Evolutionary conservation across 2,329 filamentous ascomycete species (phyloP).

Genomic region (Drechmeria coniospora): DNA sequence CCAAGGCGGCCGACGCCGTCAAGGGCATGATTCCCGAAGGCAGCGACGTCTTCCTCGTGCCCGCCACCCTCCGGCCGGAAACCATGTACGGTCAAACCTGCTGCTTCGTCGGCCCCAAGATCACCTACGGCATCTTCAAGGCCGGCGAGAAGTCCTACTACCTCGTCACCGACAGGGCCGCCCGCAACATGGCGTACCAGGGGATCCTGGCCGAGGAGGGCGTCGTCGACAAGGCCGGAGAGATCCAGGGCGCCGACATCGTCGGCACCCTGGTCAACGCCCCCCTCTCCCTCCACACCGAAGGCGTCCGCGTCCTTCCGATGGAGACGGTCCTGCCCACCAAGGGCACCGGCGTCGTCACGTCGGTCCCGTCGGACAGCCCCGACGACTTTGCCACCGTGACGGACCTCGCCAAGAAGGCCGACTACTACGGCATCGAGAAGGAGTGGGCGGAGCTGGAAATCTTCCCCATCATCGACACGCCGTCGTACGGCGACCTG

Average conservation of each 20-base stretch:
- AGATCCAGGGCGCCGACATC: conserved; percentile 62
- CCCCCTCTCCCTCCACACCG: conserved; percentile 70
- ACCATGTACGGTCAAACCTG: conserved; percentile 98
- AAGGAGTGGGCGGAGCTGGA: conserved; percentile 93
- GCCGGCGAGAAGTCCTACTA: conserved; percentile 66
- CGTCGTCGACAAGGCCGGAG: conserved; percentile 56
- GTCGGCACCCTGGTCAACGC: conserved; percentile 83
- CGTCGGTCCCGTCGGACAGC: conserved; percentile 87
- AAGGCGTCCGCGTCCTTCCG: conserved; percentile 75
- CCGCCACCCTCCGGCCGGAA: conserved; percentile 84
- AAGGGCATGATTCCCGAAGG: conserved; percentile 64
- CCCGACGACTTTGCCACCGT: conserved; percentile 87
- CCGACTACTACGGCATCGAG: conserved; percentile 89
- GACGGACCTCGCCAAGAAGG: conserved; percentile 80
- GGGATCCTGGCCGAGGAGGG: conserved; percentile 68
- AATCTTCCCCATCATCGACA: conserved; percentile 78
- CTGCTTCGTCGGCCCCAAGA: conserved; percentile 85
- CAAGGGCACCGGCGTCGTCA: conserved; percentile 94
- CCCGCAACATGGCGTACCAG: conserved; percentile 94
- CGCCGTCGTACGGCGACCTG: conserved; percentile 73
- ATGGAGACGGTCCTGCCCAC: conserved; percentile 88
- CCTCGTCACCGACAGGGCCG: conserved; percentile 69
- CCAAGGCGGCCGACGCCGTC: conserved; percentile 54
- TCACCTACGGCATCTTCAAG: conserved; percentile 81
- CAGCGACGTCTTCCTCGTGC: conserved; percentile 74